Evolutionary conservation across 805 yeast species (phyloP).

Genomic region (Wickerhamomyces bovis): DNA sequence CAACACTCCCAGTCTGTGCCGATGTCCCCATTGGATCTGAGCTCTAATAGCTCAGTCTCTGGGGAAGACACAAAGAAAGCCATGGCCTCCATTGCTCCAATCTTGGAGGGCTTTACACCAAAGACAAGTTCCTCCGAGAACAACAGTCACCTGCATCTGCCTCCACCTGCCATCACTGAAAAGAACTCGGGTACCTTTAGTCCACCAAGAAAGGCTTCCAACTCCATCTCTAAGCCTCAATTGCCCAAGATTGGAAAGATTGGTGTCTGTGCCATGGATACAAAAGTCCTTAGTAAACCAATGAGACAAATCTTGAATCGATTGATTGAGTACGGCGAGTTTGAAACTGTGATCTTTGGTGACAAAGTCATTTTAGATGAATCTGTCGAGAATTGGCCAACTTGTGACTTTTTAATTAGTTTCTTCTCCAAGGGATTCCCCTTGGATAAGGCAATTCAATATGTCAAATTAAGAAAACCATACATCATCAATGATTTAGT

Average conservation of each 20-base stretch:
- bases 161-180: slow-evolving; percentile 18
- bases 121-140: slow-evolving; percentile 54
- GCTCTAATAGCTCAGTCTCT: slow-evolving; percentile 10
- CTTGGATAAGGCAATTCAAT: slow-evolving; percentile 86
- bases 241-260: slow-evolving; percentile 80
- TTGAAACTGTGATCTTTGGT: slow-evolving; percentile 94
- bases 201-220: slow-evolving; percentile 14
- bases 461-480: slow-evolving; percentile 86
- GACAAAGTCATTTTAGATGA: slow-evolving; percentile 96
- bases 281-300: slow-evolving; percentile 92
- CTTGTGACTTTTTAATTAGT: slow-evolving; percentile 90
- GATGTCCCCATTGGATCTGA: slow-evolving; percentile 27
- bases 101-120: slow-evolving; percentile 66
- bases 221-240: slow-evolving; percentile 29
- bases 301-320: slow-evolving; percentile 86
- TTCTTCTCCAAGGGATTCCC: slow-evolving; percentile 98
- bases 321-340: slow-evolving; percentile 87
- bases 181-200: not conserved
- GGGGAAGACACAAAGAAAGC: slow-evolving; percentile 43
- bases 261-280: slow-evolving; percentile 99
- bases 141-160: slow-evolving; percentile 22
- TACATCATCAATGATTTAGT: slow-evolving; percentile 81
- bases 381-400: slow-evolving; percentile 94
- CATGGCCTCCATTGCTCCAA: slow-evolving; percentile 76
- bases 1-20: slow-evolving; percentile 16